Percentiles rank a stretch among this genome's conserved stretches.
Conservation (phyloP, 768 basidiomycete species). For the Leccinum olivaceopallidum region DNA sequence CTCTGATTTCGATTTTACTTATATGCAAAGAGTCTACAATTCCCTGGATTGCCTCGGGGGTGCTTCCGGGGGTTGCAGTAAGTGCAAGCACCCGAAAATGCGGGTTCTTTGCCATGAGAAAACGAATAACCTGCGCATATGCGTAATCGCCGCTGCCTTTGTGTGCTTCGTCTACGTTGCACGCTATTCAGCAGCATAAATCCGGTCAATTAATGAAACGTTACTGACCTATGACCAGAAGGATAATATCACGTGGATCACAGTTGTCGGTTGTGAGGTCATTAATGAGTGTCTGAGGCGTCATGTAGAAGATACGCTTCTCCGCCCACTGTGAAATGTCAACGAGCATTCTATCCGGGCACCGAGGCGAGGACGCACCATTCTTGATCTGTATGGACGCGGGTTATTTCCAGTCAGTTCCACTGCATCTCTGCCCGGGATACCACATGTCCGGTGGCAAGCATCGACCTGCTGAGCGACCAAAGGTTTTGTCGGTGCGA, state of each 20-base stretch:
- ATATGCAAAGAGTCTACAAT: slow-evolving; percentile 95
- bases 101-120: slow-evolving; percentile 92
- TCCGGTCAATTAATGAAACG: slow-evolving; percentile 1
- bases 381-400: slow-evolving; percentile 51
- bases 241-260: slow-evolving; percentile 77
- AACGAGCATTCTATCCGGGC: neutral
- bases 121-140: slow-evolving; percentile 86
- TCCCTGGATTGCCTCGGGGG: slow-evolving; percentile 81
- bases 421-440: slow-evolving; percentile 80
- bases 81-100: slow-evolving; percentile 91
- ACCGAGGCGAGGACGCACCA: slow-evolving; percentile 45
- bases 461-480: slow-evolving; percentile 95
- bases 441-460: slow-evolving; percentile 91
- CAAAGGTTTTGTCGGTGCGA: slow-evolving; percentile 95
- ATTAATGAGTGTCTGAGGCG: slow-evolving; percentile 91
- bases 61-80: slow-evolving; percentile 92
- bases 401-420: slow-evolving; percentile 83
- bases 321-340: slow-evolving; percentile 60
- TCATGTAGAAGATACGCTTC: slow-evolving; percentile 93
- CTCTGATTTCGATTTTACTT: slow-evolving; percentile 90
- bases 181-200: slow-evolving; percentile 4
- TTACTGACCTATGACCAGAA: slow-evolving; percentile 80
- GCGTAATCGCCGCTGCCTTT: slow-evolving; percentile 92
- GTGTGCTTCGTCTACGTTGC: slow-evolving; percentile 83
- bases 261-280: slow-evolving; percentile 75